phyloP scores from a whole-genome alignment of 1,284 basidiomycete genomes.

The Ceratobasidium sp. region DNA sequence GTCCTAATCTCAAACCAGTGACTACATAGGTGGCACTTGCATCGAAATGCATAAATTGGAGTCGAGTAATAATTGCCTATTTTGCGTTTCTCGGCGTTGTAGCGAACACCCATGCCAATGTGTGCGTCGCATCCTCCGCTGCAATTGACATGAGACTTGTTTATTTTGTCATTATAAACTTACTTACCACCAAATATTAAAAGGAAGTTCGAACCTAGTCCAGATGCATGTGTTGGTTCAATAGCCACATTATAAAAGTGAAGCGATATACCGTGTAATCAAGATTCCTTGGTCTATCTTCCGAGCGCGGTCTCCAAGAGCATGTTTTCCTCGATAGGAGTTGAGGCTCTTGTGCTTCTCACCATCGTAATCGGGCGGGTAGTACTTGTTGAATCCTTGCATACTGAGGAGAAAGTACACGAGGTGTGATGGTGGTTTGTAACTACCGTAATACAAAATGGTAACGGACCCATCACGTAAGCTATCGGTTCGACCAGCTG shows the following conservation, averaged over 20 bases:
- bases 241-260: conserved; percentile 44
- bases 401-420: conserved; percentile 39
- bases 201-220: conserved; percentile 81
- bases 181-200: conserved; percentile 95
- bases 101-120: conserved; percentile 96
- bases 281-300: conserved; percentile 94
- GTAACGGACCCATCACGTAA: neutral
- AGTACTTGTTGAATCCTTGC: conserved; percentile 87
- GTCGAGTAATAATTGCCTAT: conserved; percentile 95
- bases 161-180: neutral
- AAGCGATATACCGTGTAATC: conserved; percentile 66
- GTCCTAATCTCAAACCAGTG: conserved; percentile 97
- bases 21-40: conserved; percentile 94
- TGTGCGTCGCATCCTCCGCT: conserved; percentile 91
- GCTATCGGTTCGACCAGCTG: neutral
- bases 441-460: neutral
- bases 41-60: conserved; percentile 92
- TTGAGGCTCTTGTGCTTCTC: conserved; percentile 56
- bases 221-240: conserved; percentile 33
- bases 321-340: conserved; percentile 78
- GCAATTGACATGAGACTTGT: neutral
- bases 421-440: neutral
- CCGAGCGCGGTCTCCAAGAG: conserved; percentile 86
- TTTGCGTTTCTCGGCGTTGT: conserved; percentile 98
- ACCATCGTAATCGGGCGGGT: conserved; percentile 90